These are phyloP conservation scores for Daldinia sp. DNA, from an alignment of 2,329 filamentous ascomycete genomes.

Conservation along the genomic window DNA sequence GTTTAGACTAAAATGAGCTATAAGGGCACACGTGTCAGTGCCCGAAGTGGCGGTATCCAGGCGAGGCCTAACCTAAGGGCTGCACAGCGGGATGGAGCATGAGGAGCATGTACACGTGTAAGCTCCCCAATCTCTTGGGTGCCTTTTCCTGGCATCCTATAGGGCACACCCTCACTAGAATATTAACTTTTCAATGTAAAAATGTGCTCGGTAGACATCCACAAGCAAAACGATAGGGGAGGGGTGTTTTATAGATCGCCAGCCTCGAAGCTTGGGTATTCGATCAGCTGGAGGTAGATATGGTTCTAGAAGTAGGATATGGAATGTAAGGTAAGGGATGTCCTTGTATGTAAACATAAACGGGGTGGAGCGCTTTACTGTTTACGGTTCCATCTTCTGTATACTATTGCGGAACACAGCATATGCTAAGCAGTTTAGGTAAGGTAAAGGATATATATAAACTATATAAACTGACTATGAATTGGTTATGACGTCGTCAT, in stretches of 20 bases:
- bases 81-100: constrained; percentile 24
- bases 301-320: background rate
- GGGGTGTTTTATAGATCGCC: constrained; percentile 14
- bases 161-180: constrained; percentile 26
- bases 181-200: constrained; percentile 30
- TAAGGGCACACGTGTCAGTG: constrained; percentile 39
- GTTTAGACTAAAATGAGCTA: constrained; percentile 23
- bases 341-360: constrained; percentile 10
- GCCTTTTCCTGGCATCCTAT: constrained; percentile 23
- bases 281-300: background rate
- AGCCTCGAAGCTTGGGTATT: constrained; percentile 18
- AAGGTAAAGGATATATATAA: constrained; percentile 2
- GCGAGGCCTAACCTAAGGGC: constrained; percentile 25
- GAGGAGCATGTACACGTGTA: constrained; percentile 40
- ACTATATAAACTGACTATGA: constrained; percentile 14
- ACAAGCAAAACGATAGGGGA: constrained; percentile 25
- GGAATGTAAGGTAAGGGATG: background rate
- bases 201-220: constrained; percentile 4
- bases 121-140: constrained; percentile 39
- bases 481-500: constrained; percentile 17
- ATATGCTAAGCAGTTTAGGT: constrained; percentile 1
- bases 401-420: constrained; percentile 4
- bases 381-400: background rate
- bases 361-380: constrained; percentile 19
- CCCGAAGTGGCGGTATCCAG: constrained; percentile 37